Evolutionary conservation across 352 stramenopile species (phyloP).

Genomic region (Phytophthora pluvialis): DNA sequence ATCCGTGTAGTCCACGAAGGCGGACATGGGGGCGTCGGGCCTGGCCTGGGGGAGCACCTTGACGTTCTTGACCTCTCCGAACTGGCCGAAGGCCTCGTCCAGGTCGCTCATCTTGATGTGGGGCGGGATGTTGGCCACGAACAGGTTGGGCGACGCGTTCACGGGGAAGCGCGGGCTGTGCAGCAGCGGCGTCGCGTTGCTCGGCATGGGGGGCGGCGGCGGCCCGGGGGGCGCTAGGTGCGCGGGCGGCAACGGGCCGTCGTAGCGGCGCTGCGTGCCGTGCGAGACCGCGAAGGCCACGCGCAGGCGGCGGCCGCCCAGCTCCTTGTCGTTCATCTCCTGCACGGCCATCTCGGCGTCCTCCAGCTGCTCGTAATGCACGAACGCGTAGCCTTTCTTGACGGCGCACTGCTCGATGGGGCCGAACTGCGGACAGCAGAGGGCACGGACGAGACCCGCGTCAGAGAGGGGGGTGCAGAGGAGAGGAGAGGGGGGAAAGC

Average conservation of each 20-base stretch:
- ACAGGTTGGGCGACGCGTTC: slow-evolving; percentile 53
- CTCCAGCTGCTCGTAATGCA: slow-evolving; percentile 54
- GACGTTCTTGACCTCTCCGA: slow-evolving; percentile 67
- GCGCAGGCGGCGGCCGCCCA: slow-evolving; percentile 49
- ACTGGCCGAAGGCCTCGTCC: slow-evolving; percentile 61
- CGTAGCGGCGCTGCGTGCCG: slow-evolving; percentile 35
- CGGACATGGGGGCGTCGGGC: slow-evolving; percentile 62
- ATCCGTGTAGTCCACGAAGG: slow-evolving; percentile 66
- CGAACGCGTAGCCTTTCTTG: slow-evolving; percentile 68
- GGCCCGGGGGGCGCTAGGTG: slow-evolving; percentile 3
- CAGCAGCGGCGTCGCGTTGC: slow-evolving; percentile 20
- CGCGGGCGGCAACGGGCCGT: slow-evolving; percentile 23
- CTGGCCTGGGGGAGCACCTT: slow-evolving; percentile 56
- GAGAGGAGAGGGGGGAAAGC: background rate
- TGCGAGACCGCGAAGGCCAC: slow-evolving; percentile 52
- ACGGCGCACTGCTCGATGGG: slow-evolving; percentile 52
- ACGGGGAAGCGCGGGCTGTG: slow-evolving; percentile 24
- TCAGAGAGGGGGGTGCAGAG: slow-evolving; percentile 2
- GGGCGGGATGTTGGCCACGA: slow-evolving; percentile 69
- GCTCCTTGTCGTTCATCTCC: slow-evolving; percentile 59
- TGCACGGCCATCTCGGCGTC: slow-evolving; percentile 53
- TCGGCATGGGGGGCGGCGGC: slow-evolving; percentile 1
- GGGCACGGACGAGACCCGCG: background rate
- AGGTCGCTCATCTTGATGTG: slow-evolving; percentile 69
- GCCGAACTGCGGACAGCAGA: slow-evolving; percentile 47